These are phyloP conservation scores for Chenopodium formosanum DNA, from an alignment of 148 eudicot genomes.

Conservation along the genomic window DNA sequence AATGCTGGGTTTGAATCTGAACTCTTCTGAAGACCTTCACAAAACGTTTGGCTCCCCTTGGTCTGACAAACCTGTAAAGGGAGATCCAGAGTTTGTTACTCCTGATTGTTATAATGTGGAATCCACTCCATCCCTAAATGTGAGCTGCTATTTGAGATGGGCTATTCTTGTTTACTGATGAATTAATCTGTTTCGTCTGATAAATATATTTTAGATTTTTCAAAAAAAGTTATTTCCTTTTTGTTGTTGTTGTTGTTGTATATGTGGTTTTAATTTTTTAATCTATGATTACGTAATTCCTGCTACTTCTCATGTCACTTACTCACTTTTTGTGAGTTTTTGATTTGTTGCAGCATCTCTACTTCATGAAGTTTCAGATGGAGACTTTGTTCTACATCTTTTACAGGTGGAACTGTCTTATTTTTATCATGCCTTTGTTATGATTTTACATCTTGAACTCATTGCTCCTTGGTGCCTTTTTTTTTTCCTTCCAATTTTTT, in stretches of 20 bases:
- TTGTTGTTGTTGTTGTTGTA: background rate
- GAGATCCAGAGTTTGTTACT: conserved; percentile 63
- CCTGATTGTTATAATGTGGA: conserved; percentile 71
- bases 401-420: conserved; percentile 56
- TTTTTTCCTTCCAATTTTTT: conserved; percentile 1
- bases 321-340: background rate
- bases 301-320: background rate
- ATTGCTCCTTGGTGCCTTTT: background rate
- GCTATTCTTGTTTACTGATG: background rate
- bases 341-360: conserved; percentile 48
- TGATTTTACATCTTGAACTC: background rate
- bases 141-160: conserved; percentile 32
- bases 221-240: too few species aligned
- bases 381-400: conserved; percentile 76
- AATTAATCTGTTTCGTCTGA: background rate
- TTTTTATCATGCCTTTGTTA: background rate
- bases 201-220: background rate
- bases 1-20: conserved; percentile 67
- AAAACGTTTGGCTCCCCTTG: conserved; percentile 87
- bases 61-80: conserved; percentile 70
- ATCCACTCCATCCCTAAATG: conserved; percentile 51
- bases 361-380: conserved; percentile 49
- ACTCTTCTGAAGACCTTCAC: conserved; percentile 66
- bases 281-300: background rate
- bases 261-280: background rate